Evolutionary conservation across 257 asterid species (phyloP), one percentile per base, ranked within the genome.

Genomic region (Gardenia jasminoides): DNA sequence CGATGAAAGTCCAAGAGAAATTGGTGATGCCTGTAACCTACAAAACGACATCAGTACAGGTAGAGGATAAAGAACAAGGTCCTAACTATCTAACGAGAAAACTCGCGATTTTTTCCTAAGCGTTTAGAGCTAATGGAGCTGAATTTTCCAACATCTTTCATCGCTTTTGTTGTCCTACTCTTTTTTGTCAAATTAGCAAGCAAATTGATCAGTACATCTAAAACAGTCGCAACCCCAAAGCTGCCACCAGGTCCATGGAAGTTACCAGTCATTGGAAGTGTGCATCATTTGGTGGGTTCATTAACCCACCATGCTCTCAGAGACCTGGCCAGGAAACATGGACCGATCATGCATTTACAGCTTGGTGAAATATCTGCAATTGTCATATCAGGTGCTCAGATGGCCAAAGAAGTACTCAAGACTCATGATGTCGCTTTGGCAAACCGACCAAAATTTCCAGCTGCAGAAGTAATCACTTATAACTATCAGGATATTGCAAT

Each of bases 301-400:
- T 56, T 52, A 26, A 79, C 82, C 9, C 84, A 81, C 36, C 77
- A 68, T 26, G 73, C 52, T 36, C 65, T 81, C 7, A 39, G 43
- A 78, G 61, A 64, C 70, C 59, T 81, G 75, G 65, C 81, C 33
- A 28, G 26, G 52, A 81, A 71, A 43, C 75, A 62, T 66, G 86
- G 86, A 30, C 82, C 76, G 10, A 28, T 84, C 12, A 80, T 80
- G 87, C 80, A 77, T 31, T 66, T 84, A 48, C 79, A 77, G 39
- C 82, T 80, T 22, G 84, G 86, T 0, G 75, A 72, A 46, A 24
- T 76, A 11, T 44, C 80, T 54, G 39, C 72, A 20, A 56, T 83
- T 11, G 54, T 83, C 3, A 58, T 80, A 8, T 83, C 86, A 24
- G 22, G 81, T 0, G 64, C 84, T 10, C 46, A 28, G 36, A 47